Evolutionary conservation across 2,329 filamentous ascomycete species (phyloP), one percentile per base, ranked within the genome.

Genomic region (Paraphoma sp.): DNA sequence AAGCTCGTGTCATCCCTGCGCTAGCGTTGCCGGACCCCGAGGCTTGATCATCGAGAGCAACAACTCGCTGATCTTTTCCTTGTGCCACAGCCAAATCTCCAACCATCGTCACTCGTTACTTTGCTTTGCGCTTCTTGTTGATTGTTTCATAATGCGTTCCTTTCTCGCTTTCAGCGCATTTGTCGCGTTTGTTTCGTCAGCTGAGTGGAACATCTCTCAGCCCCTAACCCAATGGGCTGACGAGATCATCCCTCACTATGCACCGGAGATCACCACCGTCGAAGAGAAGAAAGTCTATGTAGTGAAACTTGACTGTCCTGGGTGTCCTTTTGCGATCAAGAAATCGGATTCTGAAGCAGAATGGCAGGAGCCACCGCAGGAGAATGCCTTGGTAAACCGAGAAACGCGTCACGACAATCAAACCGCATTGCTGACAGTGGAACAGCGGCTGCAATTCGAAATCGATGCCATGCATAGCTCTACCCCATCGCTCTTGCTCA

Each of bases 231-330:
- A 31, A 31, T 46, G 29, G 44, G 9, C 18, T 3, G 14, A 29
- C 16, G 14, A 17, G 28, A 46, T 14, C 33, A 18, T 36, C 29
- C 42, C 28, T 38, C 41, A 46, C 18, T 17, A 45, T 14, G 66
- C 65, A 2, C 49, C 63, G 30, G 51, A 53, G 12, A 48, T 73
- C 40, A 67, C 64, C 1, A 58, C 60, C 9, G 52, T 67, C 12
- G 56, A 66, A 28, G 30, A 45, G 12, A 63, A 68, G 36, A 68
- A 63, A 38, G 68, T 59, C 40, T 74, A 70, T 48, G 47, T 67
- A 4, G 68, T 72, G 30, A 72, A 74, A 53, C 49, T 73, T 16
- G 68, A 67, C 11, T 74, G 71, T 44, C 30, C 64, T 0, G 68
- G 58, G 6, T 74, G 70, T 54, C 69, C 70, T 9, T 69, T 70